Base-by-base conservation (phyloP, 257 asterid species). In the Ballota nigra region DNA sequence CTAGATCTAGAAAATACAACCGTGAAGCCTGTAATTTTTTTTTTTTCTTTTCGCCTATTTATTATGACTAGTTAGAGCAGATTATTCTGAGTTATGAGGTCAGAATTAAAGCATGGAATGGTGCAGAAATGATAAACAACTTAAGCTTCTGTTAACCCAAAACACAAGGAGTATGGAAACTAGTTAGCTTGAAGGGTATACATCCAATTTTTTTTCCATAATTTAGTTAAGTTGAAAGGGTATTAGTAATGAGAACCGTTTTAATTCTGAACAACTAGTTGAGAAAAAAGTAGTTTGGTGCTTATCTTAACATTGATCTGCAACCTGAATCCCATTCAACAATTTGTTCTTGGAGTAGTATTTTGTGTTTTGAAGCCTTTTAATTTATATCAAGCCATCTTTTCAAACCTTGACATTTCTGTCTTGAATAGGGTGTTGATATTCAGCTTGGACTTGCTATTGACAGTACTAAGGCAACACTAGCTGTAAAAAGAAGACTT, bases 391-490 rank as follows among this genome's bases (percentile, higher is more conserved):
- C 15, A 18, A 62, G 53, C 52, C 68, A 45, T 59, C 63, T 75
- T 75, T 58, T 65, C 28, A 6, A 45, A 31, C 4, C 64, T 11
- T 63, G 75, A 47, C 38, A 51, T 75, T 28, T 70, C 8, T 71
- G 72, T 71, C 19, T 57, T 69, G 74, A 71, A 73, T 80, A 95
- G 99, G 98, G 97, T n/a, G 98, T 92, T 72, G 99, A 95, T 75
- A 91, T 92, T 79, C 99, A 95, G 83, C 97, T 95, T 23, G 99
- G 99, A 69, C 95, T 89, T 75, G 99, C 99, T 77, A 92, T 95
- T 43, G 98, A 95, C 80, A 95, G 99, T 82, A 75, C 96, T 13
- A 95, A 95, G 82, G 99, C 99, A 68, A 95, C 99, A n/a, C 81
- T 92, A 34, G 99, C 99, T 34, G 99, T 95, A 41, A 95, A 94